Conservation (phyloP, 2,329 filamentous ascomycete species). For the Colletotrichum higginsianum region DNA sequence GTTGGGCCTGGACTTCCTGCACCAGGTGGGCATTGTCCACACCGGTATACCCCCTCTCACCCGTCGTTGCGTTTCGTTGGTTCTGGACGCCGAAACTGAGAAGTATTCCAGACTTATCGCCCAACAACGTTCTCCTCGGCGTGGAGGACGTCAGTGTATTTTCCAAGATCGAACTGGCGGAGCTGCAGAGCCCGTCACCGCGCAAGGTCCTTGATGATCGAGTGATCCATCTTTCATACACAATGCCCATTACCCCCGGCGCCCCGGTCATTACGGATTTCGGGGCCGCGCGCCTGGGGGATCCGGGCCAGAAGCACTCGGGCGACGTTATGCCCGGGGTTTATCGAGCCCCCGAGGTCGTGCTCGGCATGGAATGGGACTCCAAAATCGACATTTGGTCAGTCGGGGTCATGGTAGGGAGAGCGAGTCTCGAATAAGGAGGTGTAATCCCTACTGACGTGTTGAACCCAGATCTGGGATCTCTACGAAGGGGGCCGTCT, state of each 20-base stretch:
- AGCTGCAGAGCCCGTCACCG: constrained; percentile 41
- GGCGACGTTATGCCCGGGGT: constrained; percentile 51
- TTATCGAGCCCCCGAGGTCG: constrained; percentile 53
- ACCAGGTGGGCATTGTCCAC: too few relatives aligned
- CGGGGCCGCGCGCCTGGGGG: constrained; percentile 47
- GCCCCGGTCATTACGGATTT: constrained; percentile 49
- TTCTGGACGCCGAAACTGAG: too few relatives aligned
- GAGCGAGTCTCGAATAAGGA: too few relatives aligned
- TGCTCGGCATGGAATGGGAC: constrained; percentile 51
- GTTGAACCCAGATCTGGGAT: constrained; percentile 48
- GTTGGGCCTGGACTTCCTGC: too few relatives aligned
- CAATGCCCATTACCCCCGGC: constrained; percentile 45
- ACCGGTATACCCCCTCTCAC: too few relatives aligned
- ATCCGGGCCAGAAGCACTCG: constrained; percentile 30
- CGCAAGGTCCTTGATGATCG: constrained; percentile 48
- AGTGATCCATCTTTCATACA: constrained; percentile 47
- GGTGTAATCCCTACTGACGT: too few relatives aligned
- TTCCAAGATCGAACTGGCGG: constrained; percentile 31
- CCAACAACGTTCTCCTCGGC: constrained; percentile 44
- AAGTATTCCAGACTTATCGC: not conserved
- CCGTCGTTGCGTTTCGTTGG: too few relatives aligned
- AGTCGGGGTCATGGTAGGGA: not conserved
- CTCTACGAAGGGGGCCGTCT: constrained; percentile 48
- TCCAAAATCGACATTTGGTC: constrained; percentile 52
- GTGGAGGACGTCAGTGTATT: constrained; percentile 39